Percentiles rank a stretch among this genome's conserved stretches.
phyloP scores from a whole-genome alignment of 345 rosid species.

The Noccaea caerulescens region DNA sequence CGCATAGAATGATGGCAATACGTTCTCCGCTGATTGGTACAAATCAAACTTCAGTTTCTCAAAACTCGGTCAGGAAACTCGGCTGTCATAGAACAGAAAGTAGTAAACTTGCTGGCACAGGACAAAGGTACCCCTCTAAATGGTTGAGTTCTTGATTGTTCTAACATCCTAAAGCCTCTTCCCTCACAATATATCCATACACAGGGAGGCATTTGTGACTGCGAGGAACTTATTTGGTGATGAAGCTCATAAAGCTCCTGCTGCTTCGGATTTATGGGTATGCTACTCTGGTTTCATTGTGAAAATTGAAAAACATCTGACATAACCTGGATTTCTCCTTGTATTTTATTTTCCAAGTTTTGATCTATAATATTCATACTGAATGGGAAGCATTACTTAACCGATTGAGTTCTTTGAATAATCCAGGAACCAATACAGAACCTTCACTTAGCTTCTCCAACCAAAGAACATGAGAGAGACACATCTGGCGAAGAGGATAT shows the following conservation, averaged over 20 bases:
- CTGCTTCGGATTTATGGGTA: constrained; percentile 54
- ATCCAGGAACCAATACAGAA: constrained; percentile 47
- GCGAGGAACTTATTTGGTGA: constrained; percentile 52
- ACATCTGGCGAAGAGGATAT: constrained; percentile 23
- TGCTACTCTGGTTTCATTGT: constrained; percentile 24
- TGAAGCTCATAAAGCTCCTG: constrained; percentile 49
- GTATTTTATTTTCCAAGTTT: background rate
- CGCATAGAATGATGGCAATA: constrained; percentile 48
- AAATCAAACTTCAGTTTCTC: constrained; percentile 46
- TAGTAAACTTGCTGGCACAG: constrained; percentile 38
- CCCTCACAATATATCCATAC: constrained; percentile 4
- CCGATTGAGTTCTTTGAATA: constrained; percentile 10
- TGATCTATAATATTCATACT: background rate
- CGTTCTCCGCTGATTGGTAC: constrained; percentile 53
- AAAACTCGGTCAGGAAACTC: constrained; percentile 53
- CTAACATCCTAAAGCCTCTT: background rate
- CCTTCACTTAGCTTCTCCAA: constrained; percentile 37
- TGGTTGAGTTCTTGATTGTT: constrained; percentile 8
- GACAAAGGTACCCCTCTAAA: constrained; percentile 49
- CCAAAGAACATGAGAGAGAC: constrained; percentile 33
- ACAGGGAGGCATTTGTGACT: constrained; percentile 54
- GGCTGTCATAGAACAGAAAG: constrained; percentile 46
- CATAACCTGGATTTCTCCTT: background rate
- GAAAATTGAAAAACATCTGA: background rate
- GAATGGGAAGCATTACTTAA: background rate